Conservation (phyloP, 345 rosid species). For the Erodium maritimum region DNA sequence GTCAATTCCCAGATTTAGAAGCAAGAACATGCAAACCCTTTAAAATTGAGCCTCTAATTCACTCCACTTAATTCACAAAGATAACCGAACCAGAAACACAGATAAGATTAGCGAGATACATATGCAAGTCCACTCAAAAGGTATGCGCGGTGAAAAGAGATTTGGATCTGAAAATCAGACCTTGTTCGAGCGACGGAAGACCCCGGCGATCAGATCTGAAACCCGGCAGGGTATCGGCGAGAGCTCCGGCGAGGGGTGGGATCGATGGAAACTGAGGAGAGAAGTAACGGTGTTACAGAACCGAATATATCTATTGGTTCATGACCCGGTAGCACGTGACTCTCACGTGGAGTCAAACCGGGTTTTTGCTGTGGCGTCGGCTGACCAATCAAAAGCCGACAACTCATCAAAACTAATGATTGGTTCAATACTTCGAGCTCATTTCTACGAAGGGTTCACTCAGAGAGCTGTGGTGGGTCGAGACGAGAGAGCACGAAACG, state of each 20-base stretch:
- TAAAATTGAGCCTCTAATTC: background rate
- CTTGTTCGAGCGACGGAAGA: background rate
- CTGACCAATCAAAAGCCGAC: too few relatives aligned
- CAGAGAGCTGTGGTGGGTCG: too few relatives aligned
- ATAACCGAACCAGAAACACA: background rate
- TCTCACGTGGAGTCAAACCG: too few relatives aligned
- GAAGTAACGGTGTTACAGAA: background rate
- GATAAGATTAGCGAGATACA: background rate
- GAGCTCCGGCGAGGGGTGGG: background rate
- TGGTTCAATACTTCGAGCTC: too few relatives aligned
- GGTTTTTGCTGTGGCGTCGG: too few relatives aligned
- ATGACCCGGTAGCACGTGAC: too few relatives aligned
- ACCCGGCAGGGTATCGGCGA: background rate
- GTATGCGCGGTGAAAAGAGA: too few relatives aligned
- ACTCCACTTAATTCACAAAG: background rate
- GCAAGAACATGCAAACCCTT: background rate
- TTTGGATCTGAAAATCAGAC: constrained; percentile 5
- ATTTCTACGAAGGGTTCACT: too few relatives aligned
- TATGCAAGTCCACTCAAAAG: too few relatives aligned
- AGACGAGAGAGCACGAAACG: too few relatives aligned
- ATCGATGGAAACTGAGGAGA: background rate
- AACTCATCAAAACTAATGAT: too few relatives aligned
- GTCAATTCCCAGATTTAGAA: background rate
- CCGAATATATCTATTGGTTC: background rate
- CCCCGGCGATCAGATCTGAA: background rate